Conservation (phyloP, 2,329 filamentous ascomycete species). For the Trichophyton rubrum region DNA sequence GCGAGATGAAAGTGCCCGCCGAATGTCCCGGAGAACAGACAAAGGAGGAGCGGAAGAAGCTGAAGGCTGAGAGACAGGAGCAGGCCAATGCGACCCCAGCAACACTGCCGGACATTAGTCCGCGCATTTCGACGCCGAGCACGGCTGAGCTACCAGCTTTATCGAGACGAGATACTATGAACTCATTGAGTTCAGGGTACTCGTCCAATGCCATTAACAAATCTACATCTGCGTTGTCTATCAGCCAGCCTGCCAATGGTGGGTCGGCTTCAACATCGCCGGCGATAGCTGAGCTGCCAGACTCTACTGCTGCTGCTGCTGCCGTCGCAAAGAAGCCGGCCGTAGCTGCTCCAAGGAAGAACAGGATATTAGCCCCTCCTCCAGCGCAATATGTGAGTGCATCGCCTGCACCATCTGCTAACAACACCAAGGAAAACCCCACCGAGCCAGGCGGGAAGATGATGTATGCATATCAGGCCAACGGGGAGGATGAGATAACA, state of each 20-base stretch:
- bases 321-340: constrained; percentile 19
- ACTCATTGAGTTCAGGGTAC: constrained; percentile 78
- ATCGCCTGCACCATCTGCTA: constrained; percentile 37
- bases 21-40: constrained; percentile 87
- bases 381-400: constrained; percentile 67
- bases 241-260: constrained; percentile 38
- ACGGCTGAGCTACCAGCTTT: constrained; percentile 53
- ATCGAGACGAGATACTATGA: constrained; percentile 75
- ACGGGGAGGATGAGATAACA: constrained; percentile 66
- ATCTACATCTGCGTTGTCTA: constrained; percentile 53
- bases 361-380: constrained; percentile 75
- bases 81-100: constrained; percentile 49
- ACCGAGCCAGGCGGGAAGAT: constrained; percentile 65
- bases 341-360: constrained; percentile 39
- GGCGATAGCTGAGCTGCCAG: constrained; percentile 8
- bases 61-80: constrained; percentile 76
- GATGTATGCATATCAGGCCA: constrained; percentile 76
- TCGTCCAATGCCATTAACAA: constrained; percentile 59
- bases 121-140: constrained; percentile 21
- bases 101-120: constrained; percentile 17
- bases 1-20: constrained; percentile 95
- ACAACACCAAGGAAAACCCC: constrained; percentile 10
- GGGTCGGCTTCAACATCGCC: constrained; percentile 28
- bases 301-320: constrained; percentile 22
- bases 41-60: constrained; percentile 91